These are phyloP conservation scores for Nicotiana benthamiana DNA, from an alignment of 257 asterid genomes.

Conservation along the genomic window DNA sequence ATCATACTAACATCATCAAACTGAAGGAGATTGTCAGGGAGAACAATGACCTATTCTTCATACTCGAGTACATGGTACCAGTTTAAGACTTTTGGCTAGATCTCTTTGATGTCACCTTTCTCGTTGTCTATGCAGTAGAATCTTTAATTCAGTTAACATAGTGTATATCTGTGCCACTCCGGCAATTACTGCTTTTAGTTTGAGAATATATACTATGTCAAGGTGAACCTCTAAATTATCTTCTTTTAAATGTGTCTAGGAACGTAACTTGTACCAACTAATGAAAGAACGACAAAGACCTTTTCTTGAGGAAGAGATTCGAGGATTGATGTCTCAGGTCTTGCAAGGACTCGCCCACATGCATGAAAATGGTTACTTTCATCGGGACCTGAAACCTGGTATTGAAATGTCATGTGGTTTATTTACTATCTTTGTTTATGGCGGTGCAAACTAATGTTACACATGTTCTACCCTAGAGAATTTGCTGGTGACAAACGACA, in stretches of 20 bases:
- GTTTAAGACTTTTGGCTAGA: not conserved
- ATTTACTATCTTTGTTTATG: not conserved
- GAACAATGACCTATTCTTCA: constrained; percentile 87
- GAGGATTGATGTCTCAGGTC: constrained; percentile 76
- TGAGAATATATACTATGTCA: not conserved
- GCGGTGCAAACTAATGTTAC: not conserved
- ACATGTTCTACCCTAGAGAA: constrained; percentile 48
- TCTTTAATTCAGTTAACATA: not conserved
- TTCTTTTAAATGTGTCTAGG: constrained; percentile 35
- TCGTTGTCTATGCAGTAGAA: not conserved
- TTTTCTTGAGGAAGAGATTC: constrained; percentile 73
- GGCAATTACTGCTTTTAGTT: not conserved
- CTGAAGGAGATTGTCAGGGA: constrained; percentile 88
- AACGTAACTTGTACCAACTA: constrained; percentile 72
- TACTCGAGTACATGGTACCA: constrained; percentile 89
- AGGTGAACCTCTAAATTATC: not conserved
- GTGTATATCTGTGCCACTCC: not conserved
- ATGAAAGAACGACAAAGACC: constrained; percentile 65
- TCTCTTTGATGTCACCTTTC: not conserved
- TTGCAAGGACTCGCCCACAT: constrained; percentile 84
- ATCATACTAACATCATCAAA: constrained; percentile 84
- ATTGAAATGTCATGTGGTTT: constrained; percentile 17
- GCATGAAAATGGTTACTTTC: constrained; percentile 79
- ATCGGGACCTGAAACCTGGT: constrained; percentile 98
- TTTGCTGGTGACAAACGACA: constrained; percentile 70